phyloP scores from a whole-genome alignment of 805 yeast genomes.

The Brettanomyces bruxellensis region DNA sequence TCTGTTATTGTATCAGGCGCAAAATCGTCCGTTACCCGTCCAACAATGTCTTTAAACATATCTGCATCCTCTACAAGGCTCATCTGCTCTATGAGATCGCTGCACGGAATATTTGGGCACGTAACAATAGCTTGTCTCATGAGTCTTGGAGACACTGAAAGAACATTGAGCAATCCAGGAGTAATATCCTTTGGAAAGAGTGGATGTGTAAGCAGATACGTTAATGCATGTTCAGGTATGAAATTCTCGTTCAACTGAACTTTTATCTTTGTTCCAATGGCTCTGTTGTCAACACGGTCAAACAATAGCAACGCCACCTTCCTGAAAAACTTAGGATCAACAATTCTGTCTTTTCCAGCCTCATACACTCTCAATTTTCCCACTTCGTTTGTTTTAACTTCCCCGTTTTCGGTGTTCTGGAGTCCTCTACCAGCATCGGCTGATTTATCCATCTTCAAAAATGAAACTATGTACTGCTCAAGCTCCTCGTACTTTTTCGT shows the following conservation, averaged over 20 bases:
- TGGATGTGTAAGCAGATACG: constrained; percentile 81
- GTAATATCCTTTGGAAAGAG: constrained; percentile 60
- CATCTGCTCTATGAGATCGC: constrained; percentile 56
- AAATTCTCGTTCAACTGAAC: constrained; percentile 21
- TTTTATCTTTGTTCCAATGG: neutral
- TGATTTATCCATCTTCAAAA: constrained; percentile 16
- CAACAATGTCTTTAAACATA: constrained; percentile 57
- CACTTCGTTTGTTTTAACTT: constrained; percentile 13
- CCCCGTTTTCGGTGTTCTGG: neutral
- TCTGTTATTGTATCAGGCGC: constrained; percentile 49
- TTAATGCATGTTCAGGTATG: constrained; percentile 49
- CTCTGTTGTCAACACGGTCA: constrained; percentile 26
- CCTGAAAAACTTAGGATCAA: constrained; percentile 49
- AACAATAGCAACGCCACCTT: constrained; percentile 29
- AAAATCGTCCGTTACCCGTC: constrained; percentile 58
- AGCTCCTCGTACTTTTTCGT: constrained; percentile 20
- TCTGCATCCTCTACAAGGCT: constrained; percentile 48
- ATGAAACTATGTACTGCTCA: constrained; percentile 23
- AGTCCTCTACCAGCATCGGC: constrained; percentile 1
- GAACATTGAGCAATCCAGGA: constrained; percentile 41
- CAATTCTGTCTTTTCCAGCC: constrained; percentile 55
- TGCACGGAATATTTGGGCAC: constrained; percentile 58
- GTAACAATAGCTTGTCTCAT: constrained; percentile 77
- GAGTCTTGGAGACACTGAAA: constrained; percentile 44
- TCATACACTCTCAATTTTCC: constrained; percentile 38